Percentiles rank a stretch among this genome's conserved stretches.
Evolutionary conservation across 345 rosid species (phyloP).

Genomic region (Linum trigynum): DNA sequence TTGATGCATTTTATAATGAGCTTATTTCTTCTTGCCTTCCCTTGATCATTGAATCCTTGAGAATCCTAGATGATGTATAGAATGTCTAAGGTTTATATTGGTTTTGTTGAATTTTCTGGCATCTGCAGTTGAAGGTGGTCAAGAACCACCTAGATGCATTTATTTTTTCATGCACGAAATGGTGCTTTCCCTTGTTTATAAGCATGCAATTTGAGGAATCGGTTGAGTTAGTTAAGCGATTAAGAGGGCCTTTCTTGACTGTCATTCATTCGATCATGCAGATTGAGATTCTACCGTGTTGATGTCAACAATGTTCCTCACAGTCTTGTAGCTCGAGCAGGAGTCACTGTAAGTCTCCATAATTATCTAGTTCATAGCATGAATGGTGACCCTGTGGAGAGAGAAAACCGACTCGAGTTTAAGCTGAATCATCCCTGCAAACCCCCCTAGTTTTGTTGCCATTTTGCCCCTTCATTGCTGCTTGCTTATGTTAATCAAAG

Average conservation of each 20-base stretch:
- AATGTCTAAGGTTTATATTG: neutral
- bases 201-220: neutral
- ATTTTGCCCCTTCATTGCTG: neutral
- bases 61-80: neutral
- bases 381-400: neutral
- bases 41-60: neutral
- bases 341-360: conserved; percentile 62
- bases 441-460: neutral
- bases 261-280: conserved; percentile 17
- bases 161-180: neutral
- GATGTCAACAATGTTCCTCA: conserved; percentile 83
- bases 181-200: too few relatives aligned
- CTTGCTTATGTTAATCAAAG: conserved; percentile 1
- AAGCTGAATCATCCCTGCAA: neutral
- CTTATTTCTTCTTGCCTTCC: neutral
- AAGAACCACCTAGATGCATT: neutral
- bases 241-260: conserved; percentile 1
- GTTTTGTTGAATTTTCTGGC: neutral
- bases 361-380: neutral
- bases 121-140: neutral
- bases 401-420: neutral
- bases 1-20: neutral
- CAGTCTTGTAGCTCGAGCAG: conserved; percentile 65
- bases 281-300: conserved; percentile 62
- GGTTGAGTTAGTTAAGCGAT: neutral